Conservation (phyloP, 345 rosid species). For the Salix viminalis region DNA sequence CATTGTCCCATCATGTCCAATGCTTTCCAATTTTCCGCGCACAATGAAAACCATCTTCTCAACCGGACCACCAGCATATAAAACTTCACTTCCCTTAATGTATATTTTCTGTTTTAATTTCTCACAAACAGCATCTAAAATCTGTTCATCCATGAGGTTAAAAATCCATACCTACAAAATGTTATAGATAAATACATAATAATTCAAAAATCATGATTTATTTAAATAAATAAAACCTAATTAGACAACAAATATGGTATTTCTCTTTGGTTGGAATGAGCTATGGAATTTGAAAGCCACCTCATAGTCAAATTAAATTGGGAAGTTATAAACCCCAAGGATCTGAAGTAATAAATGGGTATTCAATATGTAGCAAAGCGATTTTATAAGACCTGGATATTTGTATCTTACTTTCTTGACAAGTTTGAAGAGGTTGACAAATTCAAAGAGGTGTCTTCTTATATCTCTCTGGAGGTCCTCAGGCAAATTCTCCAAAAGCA, state of each 20-base stretch:
- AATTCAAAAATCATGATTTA: not conserved
- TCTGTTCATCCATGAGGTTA: conserved; percentile 61
- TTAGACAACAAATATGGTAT: too few species aligned
- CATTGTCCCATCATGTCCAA: conserved; percentile 47
- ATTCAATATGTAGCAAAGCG: not conserved
- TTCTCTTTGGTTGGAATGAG: not conserved
- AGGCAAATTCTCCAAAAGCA: conserved; percentile 67
- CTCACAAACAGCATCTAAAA: conserved; percentile 67
- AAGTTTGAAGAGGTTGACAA: conserved; percentile 52
- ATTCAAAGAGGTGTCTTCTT: too few species aligned
- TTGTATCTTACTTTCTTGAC: conserved; percentile 57
- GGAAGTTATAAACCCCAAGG: not conserved
- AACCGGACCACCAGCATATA: conserved; percentile 51
- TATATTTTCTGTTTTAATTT: conserved; percentile 68
- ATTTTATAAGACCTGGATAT: not conserved
- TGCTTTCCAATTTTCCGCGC: conserved; percentile 73
- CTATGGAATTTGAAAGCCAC: not conserved
- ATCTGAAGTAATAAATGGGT: not conserved
- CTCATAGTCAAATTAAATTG: not conserved
- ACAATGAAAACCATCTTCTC: conserved; percentile 86
- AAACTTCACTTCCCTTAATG: conserved; percentile 54
- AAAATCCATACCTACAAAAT: conserved; percentile 68
- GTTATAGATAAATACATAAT: not conserved
- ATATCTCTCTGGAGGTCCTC: conserved; percentile 87
- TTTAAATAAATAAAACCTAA: not conserved